Conservation (phyloP, 106 monocot genomes). For the Allium fistulosum region DNA sequence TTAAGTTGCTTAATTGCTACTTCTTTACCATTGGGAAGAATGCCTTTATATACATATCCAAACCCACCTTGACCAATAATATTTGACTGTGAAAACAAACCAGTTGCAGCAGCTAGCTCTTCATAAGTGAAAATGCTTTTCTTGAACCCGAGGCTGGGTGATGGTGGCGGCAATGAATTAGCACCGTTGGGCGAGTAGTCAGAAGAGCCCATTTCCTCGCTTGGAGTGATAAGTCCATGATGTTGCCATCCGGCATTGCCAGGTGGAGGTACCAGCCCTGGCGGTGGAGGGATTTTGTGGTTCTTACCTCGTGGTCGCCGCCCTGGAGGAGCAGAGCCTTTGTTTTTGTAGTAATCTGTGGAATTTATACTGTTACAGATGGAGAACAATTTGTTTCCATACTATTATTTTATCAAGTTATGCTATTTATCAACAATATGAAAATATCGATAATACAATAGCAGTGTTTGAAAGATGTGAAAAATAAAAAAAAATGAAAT, state of each 20-base stretch:
- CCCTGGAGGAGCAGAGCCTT: constrained; percentile 13
- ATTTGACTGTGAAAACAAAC: constrained; percentile 52
- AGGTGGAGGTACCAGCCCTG: constrained; percentile 1
- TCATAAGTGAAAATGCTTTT: constrained; percentile 79
- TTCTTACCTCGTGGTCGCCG: constrained; percentile 18
- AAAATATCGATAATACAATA: too few species aligned
- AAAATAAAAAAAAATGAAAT: too few species aligned
- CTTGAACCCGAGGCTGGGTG: constrained; percentile 30
- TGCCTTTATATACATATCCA: constrained; percentile 71
- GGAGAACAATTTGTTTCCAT: too few species aligned
- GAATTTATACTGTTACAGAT: not conserved
- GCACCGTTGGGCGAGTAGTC: constrained; percentile 1
- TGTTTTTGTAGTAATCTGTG: constrained; percentile 15
- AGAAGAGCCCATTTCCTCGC: not conserved
- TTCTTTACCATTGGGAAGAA: constrained; percentile 56
- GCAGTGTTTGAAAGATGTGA: too few species aligned
- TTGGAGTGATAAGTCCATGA: constrained; percentile 17
- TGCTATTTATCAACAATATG: too few species aligned
- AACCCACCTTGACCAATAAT: constrained; percentile 82
- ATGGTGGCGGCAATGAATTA: constrained; percentile 25
- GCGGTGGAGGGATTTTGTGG: constrained; percentile 22
- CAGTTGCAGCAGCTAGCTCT: constrained; percentile 60
- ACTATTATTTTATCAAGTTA: too few species aligned
- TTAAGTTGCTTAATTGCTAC: constrained; percentile 62
- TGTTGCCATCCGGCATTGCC: constrained; percentile 17